Base-by-base conservation (phyloP, 176 grass and related monocot species). In the Tillandsia fasciculata region DNA sequence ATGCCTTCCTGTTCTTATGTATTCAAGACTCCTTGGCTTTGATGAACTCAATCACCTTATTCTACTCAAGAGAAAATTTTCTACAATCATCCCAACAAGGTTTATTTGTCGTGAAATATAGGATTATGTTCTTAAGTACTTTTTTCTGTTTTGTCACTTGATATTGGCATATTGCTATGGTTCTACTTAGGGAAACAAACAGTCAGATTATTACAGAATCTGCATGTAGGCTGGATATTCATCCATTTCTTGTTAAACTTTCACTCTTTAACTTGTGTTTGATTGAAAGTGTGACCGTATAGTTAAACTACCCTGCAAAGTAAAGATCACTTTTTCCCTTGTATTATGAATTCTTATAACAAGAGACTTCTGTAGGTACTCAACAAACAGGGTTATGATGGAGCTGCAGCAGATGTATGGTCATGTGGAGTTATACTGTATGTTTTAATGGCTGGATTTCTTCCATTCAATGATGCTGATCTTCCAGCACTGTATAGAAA, bases 361-460 rank as follows among this genome's bases (percentile, higher is more conserved):
- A 50, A 33, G 27, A 50, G 24, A 12, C 50, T 74, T 26, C 49
- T 83, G 68, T 87, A 97, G 94, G 94, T 97, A 78, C 82, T 97
- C 50, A 77, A 77, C 66, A 68, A 79, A 14, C 51, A 86, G 51
- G 94, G 94, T 20, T 97, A 97, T 76, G 82, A 90, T 74, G 94
- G 94, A 79, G 87, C 94, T 71, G 84, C 86, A 72, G 86, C 94
- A 79, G 94, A 97, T 70, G 9, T 97, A 74, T 97, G 94, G 94
- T 97, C 94, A 65, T 97, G 94, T 75, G 94, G 94, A 79, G 89
- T 92, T 77, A 92, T 97, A 76, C 84, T 97, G 13, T 97, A 76
- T 63, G 84, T 97, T 83, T 89, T 97, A 79, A 92, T 97, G 86
- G 93, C 89, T 57, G 93, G 93, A 58, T 97, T 78, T 79, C 93